Evolutionary conservation across 2,329 filamentous ascomycete genomes (phyloP).

Genomic region (Talaromyces sp.): DNA sequence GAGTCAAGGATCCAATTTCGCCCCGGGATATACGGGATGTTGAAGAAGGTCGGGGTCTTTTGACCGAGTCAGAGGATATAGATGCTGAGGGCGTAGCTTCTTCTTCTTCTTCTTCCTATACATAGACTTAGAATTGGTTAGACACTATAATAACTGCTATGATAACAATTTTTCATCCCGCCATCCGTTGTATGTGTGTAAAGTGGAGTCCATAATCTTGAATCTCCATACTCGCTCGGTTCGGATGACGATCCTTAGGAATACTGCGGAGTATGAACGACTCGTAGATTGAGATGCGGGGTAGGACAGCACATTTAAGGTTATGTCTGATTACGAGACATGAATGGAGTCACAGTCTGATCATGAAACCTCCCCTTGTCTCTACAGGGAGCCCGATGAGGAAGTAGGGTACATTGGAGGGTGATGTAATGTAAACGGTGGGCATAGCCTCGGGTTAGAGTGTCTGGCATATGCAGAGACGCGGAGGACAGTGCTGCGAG

Average conservation of each 20-base stretch:
- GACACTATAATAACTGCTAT: too few relatives aligned
- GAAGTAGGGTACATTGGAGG: not conserved
- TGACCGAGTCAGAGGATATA: slow-evolving; percentile 7
- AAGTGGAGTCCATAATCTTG: too few relatives aligned
- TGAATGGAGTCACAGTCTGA: not conserved
- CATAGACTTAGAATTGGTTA: not conserved
- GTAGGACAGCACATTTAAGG: not conserved
- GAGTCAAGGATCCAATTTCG: not conserved
- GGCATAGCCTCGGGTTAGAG: not conserved
- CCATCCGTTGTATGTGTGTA: too few relatives aligned
- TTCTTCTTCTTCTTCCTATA: not conserved
- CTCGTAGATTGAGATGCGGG: not conserved
- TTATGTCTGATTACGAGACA: not conserved
- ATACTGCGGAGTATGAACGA: not conserved
- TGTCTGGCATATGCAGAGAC: not conserved
- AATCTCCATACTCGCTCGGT: too few relatives aligned
- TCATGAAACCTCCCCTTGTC: not conserved
- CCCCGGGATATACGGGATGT: slow-evolving; percentile 4
- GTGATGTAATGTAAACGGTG: not conserved
- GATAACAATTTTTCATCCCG: too few relatives aligned
- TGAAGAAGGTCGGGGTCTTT: slow-evolving; percentile 11
- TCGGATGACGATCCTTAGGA: too few relatives aligned
- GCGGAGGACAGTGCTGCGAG: not conserved
- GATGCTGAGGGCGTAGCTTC: not conserved
- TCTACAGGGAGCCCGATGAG: not conserved